Evolutionary conservation across 768 basidiomycete species (phyloP), one percentile per base, ranked within the genome.

Genomic region (Candolleomyces efflorescens): DNA sequence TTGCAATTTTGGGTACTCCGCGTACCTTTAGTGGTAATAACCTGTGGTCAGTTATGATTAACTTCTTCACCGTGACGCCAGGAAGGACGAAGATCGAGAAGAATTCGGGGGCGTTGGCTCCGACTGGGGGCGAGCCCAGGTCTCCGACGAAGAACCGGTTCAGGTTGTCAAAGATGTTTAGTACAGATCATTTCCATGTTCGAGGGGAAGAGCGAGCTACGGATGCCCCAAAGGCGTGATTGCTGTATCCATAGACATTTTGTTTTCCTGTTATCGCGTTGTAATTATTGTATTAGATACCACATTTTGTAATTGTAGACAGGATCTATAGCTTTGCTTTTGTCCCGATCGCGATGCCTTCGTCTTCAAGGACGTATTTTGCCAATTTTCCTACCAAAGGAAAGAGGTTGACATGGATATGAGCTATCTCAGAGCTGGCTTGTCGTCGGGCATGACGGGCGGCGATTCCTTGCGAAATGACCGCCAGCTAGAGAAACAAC

Each of bases 381-480:
- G 92, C 90, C 38, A 92, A 65, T 20, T 71, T 70, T 27, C 91
- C 92, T 48, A 90, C 72, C 22, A 83, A 60, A 13, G 82, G 85
- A 70, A 90, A 91, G 9, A 76, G 65, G 22, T 63, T 56, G 0
- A 63, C 69, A 58, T 82, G 73, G 7, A 73, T 55, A 44, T 69
- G 74, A 6, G 94, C 94, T 44, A 76, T 74, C 69, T 93, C 92
- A 0, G 93, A 95, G 67, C 90, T 94, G 3, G 94, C 93, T 70
- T 97, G 94, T 18, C 91, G 83, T 23, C 87, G 79, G 1, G 92
- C 92, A 53, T 83, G 84, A 45, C 94, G 82, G 27, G 94, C 94
- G 1, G 94, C 90, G 61, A 97, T 94, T 3, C 94, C 94, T 72
- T 97, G 94, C 1, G 84, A 75, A 62, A 97, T 95, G 58, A 96